A percentile compares a stretch with the other conserved stretches of the same genome.
These are phyloP conservation scores for Erysiphe neolycopersici DNA, from an alignment of 2,329 filamentous ascomycete genomes.

Conservation along the genomic window DNA sequence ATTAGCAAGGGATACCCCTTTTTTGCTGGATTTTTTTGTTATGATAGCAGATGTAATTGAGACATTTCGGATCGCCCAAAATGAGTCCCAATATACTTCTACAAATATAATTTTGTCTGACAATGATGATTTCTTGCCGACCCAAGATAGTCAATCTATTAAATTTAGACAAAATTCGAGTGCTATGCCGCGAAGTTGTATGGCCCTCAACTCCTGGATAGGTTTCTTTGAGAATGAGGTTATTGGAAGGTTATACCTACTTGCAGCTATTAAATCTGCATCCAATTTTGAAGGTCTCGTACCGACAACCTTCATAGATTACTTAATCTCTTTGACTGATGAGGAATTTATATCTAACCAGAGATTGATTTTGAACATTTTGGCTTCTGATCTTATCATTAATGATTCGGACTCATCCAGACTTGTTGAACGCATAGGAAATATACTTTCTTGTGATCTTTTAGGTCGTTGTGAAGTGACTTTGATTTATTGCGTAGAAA, in stretches of 20 bases:
- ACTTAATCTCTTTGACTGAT: constrained; percentile 21
- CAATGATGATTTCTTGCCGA: constrained; percentile 27
- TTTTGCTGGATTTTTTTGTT: constrained; percentile 8
- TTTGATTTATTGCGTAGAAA: constrained; percentile 36
- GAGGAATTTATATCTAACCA: constrained; percentile 28
- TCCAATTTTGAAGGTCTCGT: constrained; percentile 17
- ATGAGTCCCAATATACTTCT: constrained; percentile 2
- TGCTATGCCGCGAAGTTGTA: constrained; percentile 18
- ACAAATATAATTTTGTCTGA: constrained; percentile 27
- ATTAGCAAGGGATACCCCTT: constrained; percentile 4
- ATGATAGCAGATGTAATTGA: constrained; percentile 6
- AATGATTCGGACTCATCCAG: constrained; percentile 19
- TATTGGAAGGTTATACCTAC: constrained; percentile 7
- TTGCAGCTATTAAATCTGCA: constrained; percentile 5
- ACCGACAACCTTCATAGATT: constrained; percentile 23
- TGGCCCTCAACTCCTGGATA: constrained; percentile 8
- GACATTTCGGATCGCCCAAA: constrained; percentile 1
- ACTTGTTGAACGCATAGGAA: constrained; percentile 24
- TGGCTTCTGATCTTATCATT: constrained; percentile 25
- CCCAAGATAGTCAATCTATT: constrained; percentile 22
- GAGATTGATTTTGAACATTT: constrained; percentile 23
- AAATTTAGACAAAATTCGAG: constrained; percentile 20
- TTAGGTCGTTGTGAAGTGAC: constrained; percentile 52
- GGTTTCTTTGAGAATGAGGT: constrained; percentile 8
- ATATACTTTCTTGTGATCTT: constrained; percentile 26